Evolutionary conservation across 2,329 filamentous ascomycete species (phyloP).

Genomic region (Penicillium sp.): DNA sequence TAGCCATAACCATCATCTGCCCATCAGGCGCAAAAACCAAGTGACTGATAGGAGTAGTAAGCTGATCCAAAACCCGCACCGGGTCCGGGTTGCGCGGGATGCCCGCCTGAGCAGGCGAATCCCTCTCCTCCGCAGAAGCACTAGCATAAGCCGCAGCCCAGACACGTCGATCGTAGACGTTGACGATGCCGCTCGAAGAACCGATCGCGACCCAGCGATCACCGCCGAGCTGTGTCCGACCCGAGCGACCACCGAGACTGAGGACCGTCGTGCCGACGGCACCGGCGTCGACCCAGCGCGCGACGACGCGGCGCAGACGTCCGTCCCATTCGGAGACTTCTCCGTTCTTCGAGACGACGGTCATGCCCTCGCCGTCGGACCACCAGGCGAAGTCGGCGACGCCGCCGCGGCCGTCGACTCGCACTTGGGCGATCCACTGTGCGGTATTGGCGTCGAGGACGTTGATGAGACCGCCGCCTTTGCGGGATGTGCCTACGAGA

Average conservation of each 20-base stretch:
- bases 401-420: conserved; percentile 75
- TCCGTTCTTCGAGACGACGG: conserved; percentile 78
- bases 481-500: conserved; percentile 71
- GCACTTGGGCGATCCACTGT: conserved; percentile 81
- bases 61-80: conserved; percentile 70
- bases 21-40: conserved; percentile 82
- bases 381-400: conserved; percentile 94
- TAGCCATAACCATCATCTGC: conserved; percentile 82
- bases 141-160: conserved; percentile 49
- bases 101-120: conserved; percentile 35
- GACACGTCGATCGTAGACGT: conserved; percentile 79
- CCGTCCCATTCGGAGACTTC: conserved; percentile 88
- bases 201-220: conserved; percentile 89
- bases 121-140: conserved; percentile 23
- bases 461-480: conserved; percentile 85
- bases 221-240: conserved; percentile 54
- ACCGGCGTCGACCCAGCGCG: conserved; percentile 85
- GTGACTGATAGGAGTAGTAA: conserved; percentile 78
- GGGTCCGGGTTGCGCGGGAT: conserved; percentile 69
- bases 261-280: conserved; percentile 80
- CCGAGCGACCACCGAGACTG: conserved; percentile 59
- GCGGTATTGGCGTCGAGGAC: conserved; percentile 73
- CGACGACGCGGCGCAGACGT: conserved; percentile 63
- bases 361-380: conserved; percentile 75
- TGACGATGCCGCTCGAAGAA: conserved; percentile 80